Evolutionary conservation across 495 filamentous ascomycete genomes (phyloP), one percentile per base, ranked within the genome.

Genomic region (Penicillium waksmanii): DNA sequence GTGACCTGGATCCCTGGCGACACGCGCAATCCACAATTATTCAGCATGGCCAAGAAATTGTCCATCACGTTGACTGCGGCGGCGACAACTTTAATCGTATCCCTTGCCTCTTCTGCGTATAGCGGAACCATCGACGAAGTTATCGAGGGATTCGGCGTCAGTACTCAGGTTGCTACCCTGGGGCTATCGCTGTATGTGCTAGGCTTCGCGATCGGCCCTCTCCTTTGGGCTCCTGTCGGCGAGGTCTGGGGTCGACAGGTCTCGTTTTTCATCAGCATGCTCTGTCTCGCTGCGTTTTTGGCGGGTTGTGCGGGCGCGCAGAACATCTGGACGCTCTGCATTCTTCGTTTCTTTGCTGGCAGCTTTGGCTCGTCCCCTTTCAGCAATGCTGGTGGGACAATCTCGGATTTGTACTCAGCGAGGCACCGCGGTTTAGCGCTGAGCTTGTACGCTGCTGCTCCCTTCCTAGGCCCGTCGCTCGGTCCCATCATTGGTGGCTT

Each of bases 331-430:
- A 80, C 84, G 0, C 71, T 91, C 3, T 61, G 88, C 36, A 77
- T 90, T 58, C 77, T 89, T 17, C 85, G 89, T 23, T 89, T 90
- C 75, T 82, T 90, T 44, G 85, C 82, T 10, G 86, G 88, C 17
- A 77, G 84, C 4, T 86, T 88, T 67, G 88, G 88, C 18, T 81
- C 82, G 2, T 82, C 84, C 1, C 79, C 84, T n/a, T 56, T 89
- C 48, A 85, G 82, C 8, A 88, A 87, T 70, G 73, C 81, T 10
- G 84, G 84, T 23, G 85, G 83, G 18, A 80, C 86, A 25, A 84
- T 89, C 50, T 77, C 85, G 12, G 85, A 90, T 58, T 82, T 88
- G 68, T 89, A 87, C 59, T 60, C 71, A 7, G 76, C 80, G 5
- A 65, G 55, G 33, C 70, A 88, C 62, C 78, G 87, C 46, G 87